Conservation (phyloP, 202 grass and related monocot species). For the Schoenoplectus tabernaemontani region DNA sequence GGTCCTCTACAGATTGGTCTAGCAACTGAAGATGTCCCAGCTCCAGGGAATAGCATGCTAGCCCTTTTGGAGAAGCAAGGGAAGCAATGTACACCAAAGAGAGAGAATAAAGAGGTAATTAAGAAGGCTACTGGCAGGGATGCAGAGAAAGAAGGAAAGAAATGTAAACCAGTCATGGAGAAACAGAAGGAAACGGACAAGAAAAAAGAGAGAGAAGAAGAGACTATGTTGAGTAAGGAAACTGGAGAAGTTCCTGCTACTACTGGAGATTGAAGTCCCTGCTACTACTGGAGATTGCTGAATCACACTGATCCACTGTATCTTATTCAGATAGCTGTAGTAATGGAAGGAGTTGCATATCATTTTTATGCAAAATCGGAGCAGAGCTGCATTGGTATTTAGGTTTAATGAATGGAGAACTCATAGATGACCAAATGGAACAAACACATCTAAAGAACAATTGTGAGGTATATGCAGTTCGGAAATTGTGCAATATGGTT, state of each 20-base stretch:
- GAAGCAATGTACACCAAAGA: not conserved
- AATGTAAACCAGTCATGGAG: not conserved
- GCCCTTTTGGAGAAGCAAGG: not conserved
- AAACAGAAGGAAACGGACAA: not conserved
- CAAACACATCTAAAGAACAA: not conserved
- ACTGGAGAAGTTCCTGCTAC: not conserved
- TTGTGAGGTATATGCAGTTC: constrained; percentile 4
- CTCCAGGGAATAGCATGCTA: not conserved
- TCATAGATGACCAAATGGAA: not conserved
- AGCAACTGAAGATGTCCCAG: not conserved
- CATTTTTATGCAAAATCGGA: not conserved
- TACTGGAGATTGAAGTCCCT: not conserved
- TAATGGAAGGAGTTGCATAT: not conserved
- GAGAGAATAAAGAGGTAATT: not conserved
- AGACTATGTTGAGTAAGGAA: not conserved
- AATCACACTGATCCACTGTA: not conserved
- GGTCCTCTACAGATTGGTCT: not conserved
- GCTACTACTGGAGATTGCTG: not conserved
- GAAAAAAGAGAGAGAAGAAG: not conserved
- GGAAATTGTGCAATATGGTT: not conserved
- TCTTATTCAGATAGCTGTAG: not conserved
- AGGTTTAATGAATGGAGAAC: not conserved
- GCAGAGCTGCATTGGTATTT: not conserved
- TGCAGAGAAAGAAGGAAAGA: not conserved
- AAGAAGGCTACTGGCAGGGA: not conserved